Evolutionary conservation across 2,329 filamentous ascomycete species (phyloP), one percentile per base, ranked within the genome.

Genomic region (Xylariaceae sp.): DNA sequence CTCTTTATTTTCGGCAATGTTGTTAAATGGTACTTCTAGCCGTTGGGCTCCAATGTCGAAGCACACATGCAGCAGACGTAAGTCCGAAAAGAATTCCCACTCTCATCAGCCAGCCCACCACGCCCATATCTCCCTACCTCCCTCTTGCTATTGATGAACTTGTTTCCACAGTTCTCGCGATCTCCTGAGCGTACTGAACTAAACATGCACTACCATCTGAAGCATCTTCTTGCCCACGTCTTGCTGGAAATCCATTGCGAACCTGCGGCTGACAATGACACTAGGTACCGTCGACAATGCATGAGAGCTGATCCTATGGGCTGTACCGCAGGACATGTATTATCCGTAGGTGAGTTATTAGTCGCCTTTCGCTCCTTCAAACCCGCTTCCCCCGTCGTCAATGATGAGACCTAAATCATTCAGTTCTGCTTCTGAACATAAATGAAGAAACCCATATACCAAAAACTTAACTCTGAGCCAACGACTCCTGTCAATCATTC

Each of bases 121-220:
- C 18, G 21, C 26, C 22, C 30, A 22, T 43, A 30, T 13, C 12
- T 29, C 51, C 15, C 12, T 34, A 10, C 21, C 36, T 18, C 30
- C 40, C 39, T 50, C 58, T 72, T 57, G 68, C 71, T 72, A 58
- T 63, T 83, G 80, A 84, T 81, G 80, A 83, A 67, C 61, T 69
- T 61, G 65, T 70, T 72, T 74, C 78, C 77, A 82, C 79, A 73
- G 79, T 83, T 83, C 78, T 61, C 78, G 81, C 77, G 79, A 84
- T 65, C 61, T 64, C 75, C 77, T 78, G 81, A 84, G 80, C 81
- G 79, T 67, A 54, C 68, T 65, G 76, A 81, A 84, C 77, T 51
- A 76, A 78, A 86, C 84, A 87, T 87, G 84, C 84, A 87, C 83
- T 85, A 87, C 84, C 84, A 87, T 87, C 84, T 87, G 84, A 81